Evolutionary conservation across 208 protist genomes (phyloP).

Genomic region (Trypanosoma lewisi): DNA sequence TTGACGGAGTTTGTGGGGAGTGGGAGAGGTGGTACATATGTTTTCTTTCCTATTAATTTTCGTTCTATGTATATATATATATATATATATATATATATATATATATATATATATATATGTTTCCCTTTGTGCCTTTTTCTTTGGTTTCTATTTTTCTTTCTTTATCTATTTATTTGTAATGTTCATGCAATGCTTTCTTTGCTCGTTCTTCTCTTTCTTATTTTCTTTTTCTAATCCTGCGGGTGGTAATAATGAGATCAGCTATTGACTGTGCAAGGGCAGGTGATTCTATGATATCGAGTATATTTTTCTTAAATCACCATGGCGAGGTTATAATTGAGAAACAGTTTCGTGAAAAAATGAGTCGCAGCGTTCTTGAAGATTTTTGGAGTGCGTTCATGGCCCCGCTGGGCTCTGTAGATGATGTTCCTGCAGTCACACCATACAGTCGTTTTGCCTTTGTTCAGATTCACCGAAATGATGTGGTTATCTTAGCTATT

Average conservation of each 20-base stretch:
- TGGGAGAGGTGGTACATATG: not conserved
- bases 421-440: slow-evolving; percentile 59
- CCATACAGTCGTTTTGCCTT: slow-evolving; percentile 60
- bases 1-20: not conserved
- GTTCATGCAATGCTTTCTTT: not conserved
- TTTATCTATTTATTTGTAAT: slow-evolving; percentile 1
- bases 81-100: too few species aligned
- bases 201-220: not conserved
- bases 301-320: slow-evolving; percentile 69
- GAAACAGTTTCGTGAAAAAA: slow-evolving; percentile 73
- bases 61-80: too few species aligned
- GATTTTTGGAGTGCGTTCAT: slow-evolving; percentile 77
- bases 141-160: slow-evolving; percentile 15
- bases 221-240: slow-evolving; percentile 20
- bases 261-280: not conserved
- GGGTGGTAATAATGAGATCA: not conserved
- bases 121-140: not conserved
- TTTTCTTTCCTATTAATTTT: not conserved
- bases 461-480: slow-evolving; percentile 65
- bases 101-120: too few species aligned
- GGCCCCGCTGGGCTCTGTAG: slow-evolving; percentile 19
- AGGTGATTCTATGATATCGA: slow-evolving; percentile 48
- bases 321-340: slow-evolving; percentile 89
- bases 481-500: slow-evolving; percentile 76
- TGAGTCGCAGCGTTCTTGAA: slow-evolving; percentile 65